Evolutionary conservation across 306 rosid species (phyloP).

Genomic region (Rubus idaeus): DNA sequence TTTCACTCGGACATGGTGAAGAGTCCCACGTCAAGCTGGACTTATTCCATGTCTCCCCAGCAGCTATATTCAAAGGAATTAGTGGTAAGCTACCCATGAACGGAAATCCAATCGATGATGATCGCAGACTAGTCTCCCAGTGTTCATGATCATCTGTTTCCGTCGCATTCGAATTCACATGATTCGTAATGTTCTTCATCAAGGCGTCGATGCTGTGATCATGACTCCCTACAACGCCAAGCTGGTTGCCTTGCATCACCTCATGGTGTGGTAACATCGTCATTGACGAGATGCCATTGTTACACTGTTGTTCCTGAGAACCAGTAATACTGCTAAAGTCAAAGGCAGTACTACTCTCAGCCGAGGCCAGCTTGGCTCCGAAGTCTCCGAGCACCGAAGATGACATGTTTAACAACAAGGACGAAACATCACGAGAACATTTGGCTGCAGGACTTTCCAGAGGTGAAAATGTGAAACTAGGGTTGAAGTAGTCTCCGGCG

Average conservation of each 20-base stretch:
- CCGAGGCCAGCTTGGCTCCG: not conserved
- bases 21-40: conserved; percentile 71
- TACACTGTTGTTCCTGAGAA: conserved; percentile 37
- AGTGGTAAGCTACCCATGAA: conserved; percentile 25
- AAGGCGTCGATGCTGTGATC: conserved; percentile 21
- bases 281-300: conserved; percentile 29
- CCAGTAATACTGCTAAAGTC: not conserved
- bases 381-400: conserved; percentile 62
- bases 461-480: conserved; percentile 44
- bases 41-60: conserved; percentile 62
- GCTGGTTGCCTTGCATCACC: conserved; percentile 25
- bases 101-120: conserved; percentile 43
- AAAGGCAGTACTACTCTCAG: conserved; percentile 14
- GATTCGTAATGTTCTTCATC: conserved; percentile 32
- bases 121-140: conserved; percentile 35
- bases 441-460: conserved; percentile 31
- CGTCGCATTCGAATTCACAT: conserved; percentile 32
- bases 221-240: conserved; percentile 13
- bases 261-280: conserved; percentile 31
- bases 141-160: conserved; percentile 33
- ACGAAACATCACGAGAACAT: conserved; percentile 50
- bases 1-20: conserved; percentile 64
- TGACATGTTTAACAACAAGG: conserved; percentile 72
- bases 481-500: conserved; percentile 39
- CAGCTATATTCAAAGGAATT: conserved; percentile 38